Percentiles rank a stretch among this genome's conserved stretches.
Conservation (phyloP, 2,329 filamentous ascomycete genomes). For the Tolypocladium ophioglossoides region DNA sequence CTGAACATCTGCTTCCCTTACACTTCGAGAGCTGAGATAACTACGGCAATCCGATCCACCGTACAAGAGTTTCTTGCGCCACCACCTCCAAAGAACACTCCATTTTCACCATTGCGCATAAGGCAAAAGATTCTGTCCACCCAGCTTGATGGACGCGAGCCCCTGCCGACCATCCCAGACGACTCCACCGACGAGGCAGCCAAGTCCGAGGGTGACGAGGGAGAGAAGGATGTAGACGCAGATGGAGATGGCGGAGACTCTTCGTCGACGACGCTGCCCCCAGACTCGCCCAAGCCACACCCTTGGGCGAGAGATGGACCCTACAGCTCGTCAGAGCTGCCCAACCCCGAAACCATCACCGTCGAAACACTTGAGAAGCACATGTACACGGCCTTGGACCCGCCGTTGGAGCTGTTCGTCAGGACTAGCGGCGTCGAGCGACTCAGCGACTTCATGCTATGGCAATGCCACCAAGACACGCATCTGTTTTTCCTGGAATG, state of each 20-base stretch:
- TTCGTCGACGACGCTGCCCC: conserved; percentile 48
- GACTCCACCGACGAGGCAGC: conserved; percentile 29
- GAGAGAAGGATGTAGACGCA: conserved; percentile 21
- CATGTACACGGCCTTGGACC: conserved; percentile 77
- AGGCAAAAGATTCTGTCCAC: conserved; percentile 72
- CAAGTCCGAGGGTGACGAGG: conserved; percentile 32
- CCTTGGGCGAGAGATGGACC: conserved; percentile 20
- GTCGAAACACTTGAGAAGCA: conserved; percentile 71
- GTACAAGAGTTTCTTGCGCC: conserved; percentile 79
- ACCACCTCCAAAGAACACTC: conserved; percentile 50
- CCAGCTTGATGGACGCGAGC: conserved; percentile 39
- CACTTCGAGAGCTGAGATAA: conserved; percentile 91
- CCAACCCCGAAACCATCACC: conserved; percentile 80
- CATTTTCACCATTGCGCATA: conserved; percentile 83
- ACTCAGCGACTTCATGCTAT: conserved; percentile 96
- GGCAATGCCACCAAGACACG: conserved; percentile 91
- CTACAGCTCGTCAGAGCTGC: conserved; percentile 29
- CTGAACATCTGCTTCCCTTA: conserved; percentile 98
- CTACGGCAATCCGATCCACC: conserved; percentile 75
- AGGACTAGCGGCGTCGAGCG: conserved; percentile 88
- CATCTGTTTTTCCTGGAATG: conserved; percentile 88
- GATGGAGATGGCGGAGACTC: conserved; percentile 45
- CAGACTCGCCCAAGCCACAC: conserved; percentile 38
- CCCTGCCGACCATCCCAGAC: conserved; percentile 38
- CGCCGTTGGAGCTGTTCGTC: conserved; percentile 82